Conservation (phyloP, 106 monocot species). For the Dendrobium nobile region DNA sequence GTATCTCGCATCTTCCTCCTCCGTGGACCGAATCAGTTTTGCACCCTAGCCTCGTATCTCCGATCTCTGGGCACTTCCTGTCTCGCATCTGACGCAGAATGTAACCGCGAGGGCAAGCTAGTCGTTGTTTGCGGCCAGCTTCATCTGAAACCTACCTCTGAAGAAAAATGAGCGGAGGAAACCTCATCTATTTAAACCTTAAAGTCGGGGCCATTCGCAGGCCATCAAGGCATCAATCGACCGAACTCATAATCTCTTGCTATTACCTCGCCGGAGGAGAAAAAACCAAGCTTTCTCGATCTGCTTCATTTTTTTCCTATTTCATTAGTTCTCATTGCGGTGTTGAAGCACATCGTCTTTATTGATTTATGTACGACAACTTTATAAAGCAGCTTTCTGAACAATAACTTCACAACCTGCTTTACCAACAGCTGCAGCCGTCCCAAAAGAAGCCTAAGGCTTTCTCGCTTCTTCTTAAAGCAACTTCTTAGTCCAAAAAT, state of each 20-base stretch:
- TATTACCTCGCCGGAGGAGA: too few relatives aligned
- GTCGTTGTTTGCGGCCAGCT: constrained; percentile 57
- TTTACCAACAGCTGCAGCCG: too few relatives aligned
- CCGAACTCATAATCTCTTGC: too few relatives aligned
- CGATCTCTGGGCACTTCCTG: constrained; percentile 52
- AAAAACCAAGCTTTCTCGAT: not conserved
- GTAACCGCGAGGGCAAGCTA: constrained; percentile 12
- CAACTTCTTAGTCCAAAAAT: too few relatives aligned
- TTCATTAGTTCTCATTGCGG: constrained; percentile 83
- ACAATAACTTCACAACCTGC: too few relatives aligned
- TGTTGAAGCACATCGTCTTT: constrained; percentile 75
- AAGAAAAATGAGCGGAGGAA: not conserved
- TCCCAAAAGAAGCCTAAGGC: too few relatives aligned
- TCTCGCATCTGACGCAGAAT: not conserved
- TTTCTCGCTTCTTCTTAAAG: too few relatives aligned
- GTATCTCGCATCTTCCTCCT: constrained; percentile 40
- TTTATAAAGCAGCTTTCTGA: too few relatives aligned
- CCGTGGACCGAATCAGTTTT: constrained; percentile 40
- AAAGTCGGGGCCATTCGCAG: too few relatives aligned
- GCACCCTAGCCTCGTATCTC: constrained; percentile 46
- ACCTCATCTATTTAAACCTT: too few relatives aligned
- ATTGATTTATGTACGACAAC: too few relatives aligned
- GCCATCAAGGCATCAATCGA: too few relatives aligned
- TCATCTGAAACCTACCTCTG: constrained; percentile 17
- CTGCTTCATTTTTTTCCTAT: constrained; percentile 29